Conservation (phyloP, 1,284 basidiomycete species). For the Lentinula novae-zelandiae region DNA sequence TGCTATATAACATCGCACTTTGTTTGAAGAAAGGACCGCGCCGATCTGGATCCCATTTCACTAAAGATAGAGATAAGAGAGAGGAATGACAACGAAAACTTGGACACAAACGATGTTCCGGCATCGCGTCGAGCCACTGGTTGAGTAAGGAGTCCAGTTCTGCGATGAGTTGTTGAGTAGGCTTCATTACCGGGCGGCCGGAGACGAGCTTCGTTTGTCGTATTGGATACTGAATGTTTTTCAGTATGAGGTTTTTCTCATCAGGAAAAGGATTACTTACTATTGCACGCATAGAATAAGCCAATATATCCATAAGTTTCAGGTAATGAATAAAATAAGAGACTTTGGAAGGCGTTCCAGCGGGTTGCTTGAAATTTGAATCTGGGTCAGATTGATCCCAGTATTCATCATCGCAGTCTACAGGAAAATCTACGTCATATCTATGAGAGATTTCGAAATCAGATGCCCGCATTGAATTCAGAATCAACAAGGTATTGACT, state of each 20-base stretch:
- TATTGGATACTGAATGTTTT: conserved; percentile 32
- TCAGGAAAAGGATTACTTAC: conserved; percentile 29
- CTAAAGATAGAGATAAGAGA: conserved; percentile 24
- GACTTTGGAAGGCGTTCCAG: conserved; percentile 46
- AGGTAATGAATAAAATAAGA: conserved; percentile 56
- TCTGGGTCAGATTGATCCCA: conserved; percentile 49
- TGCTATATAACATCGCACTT: conserved; percentile 49
- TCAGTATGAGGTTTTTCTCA: not conserved
- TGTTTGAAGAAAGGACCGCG: conserved; percentile 48
- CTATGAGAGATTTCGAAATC: conserved; percentile 23
- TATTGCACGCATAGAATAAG: conserved; percentile 58
- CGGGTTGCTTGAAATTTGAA: conserved; percentile 47
- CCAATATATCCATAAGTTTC: conserved; percentile 60
- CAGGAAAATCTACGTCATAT: conserved; percentile 64
- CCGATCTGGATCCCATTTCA: conserved; percentile 60
- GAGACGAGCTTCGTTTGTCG: conserved; percentile 27
- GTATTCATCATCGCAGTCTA: conserved; percentile 71
- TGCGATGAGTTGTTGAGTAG: conserved; percentile 55
- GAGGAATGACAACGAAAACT: not conserved
- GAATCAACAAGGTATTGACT: conserved; percentile 33
- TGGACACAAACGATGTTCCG: conserved; percentile 43
- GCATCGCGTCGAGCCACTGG: conserved; percentile 62
- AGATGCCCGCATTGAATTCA: not conserved
- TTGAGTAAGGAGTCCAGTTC: conserved; percentile 67
- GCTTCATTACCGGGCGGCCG: conserved; percentile 27